Evolutionary conservation across 768 basidiomycete species (phyloP).

Genomic region (Tylopilus cervinicoccineus): DNA sequence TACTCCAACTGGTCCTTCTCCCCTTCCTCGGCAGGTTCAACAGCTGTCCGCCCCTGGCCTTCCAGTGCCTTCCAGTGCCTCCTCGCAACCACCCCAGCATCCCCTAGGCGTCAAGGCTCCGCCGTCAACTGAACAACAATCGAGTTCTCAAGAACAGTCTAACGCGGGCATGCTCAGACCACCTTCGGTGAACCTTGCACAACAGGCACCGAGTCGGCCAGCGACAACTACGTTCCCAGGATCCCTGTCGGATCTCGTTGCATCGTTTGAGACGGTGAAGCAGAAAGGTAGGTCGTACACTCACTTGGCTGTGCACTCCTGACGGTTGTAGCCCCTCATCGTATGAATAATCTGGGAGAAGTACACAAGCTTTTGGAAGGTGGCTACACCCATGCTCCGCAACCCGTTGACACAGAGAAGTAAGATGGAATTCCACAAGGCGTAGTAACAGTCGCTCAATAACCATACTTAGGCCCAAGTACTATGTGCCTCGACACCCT

Average conservation of each 20-base stretch:
- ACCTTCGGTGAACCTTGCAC: constrained; percentile 47
- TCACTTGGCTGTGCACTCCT: not conserved
- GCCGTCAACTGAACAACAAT: constrained; percentile 39
- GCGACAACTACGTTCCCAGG: constrained; percentile 64
- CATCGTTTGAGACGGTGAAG: constrained; percentile 93
- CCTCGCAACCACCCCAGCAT: constrained; percentile 46
- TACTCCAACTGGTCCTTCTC: constrained; percentile 40
- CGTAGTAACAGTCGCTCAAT: constrained; percentile 6
- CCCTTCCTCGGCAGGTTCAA: constrained; percentile 47
- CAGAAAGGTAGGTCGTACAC: constrained; percentile 72
- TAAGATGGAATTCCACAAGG: constrained; percentile 41
- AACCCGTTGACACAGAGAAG: constrained; percentile 96
- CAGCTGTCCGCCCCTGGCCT: constrained; percentile 32
- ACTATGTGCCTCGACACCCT: constrained; percentile 92
- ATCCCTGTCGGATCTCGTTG: constrained; percentile 86
- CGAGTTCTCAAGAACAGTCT: constrained; percentile 29
- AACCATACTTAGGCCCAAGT: constrained; percentile 74
- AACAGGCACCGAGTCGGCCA: constrained; percentile 37
- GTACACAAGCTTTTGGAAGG: constrained; percentile 92
- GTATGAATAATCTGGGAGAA: constrained; percentile 83
- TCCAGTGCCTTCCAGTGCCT: constrained; percentile 7
- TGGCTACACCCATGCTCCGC: constrained; percentile 84
- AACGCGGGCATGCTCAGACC: constrained; percentile 47
- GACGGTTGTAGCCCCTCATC: constrained; percentile 55
- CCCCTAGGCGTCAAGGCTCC: constrained; percentile 67